Percentiles rank a stretch among this genome's conserved stretches.
These are phyloP conservation scores for maize (Zea mays) DNA, from an alignment of 176 grass and related monocot genomes.

Conservation along the genomic window Zm-B73-REFERENCE-NAM-5.0 NC_050097.1:175653001-175653500, in stretches of 20 bases:
- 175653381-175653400: neutral
- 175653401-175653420: neutral
- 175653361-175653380: neutral
- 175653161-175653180: constrained; percentile 87
- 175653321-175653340: neutral
- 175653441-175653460: neutral
- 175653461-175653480: constrained; percentile 62
- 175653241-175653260: neutral
- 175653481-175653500: constrained; percentile 65
- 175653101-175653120: constrained; percentile 70
- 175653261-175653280: constrained; percentile 13
- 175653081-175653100: constrained; percentile 8
- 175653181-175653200: constrained; percentile 80
- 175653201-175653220: constrained; percentile 5
- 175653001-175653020: constrained; percentile 76
- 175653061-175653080: constrained; percentile 1
- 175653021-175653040: constrained; percentile 45
- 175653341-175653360: neutral
- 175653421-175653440: constrained; percentile 37
- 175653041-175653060: constrained; percentile 3
- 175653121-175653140: constrained; percentile 72
- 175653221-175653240: constrained; percentile 12
- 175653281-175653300: neutral
- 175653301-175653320: neutral
- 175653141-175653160: constrained; percentile 82